Base-by-base conservation (phyloP, 2,329 filamentous ascomycete genomes). In the Alternaria metachromatica region DNA sequence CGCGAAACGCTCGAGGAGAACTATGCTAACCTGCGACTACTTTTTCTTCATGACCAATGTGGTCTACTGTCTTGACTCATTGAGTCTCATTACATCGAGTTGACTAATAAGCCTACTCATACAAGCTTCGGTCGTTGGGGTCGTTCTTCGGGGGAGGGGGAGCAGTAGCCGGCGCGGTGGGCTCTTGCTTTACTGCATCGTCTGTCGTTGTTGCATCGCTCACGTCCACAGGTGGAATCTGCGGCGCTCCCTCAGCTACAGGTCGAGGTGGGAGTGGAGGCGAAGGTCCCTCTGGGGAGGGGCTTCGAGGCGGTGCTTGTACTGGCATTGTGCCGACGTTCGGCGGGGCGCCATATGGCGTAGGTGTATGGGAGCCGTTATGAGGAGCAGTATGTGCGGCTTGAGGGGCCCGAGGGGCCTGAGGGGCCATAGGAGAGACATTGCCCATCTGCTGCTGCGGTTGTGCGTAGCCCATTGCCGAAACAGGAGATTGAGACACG, bases 101-200 rank as follows among this genome's bases (percentile, higher is more conserved):
- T 37, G 28, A 15, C 15, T 33, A 25, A 23, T n/a, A n/a, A 23
- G n/a, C 28, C 59, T 67, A 72, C 26, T 67, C 65, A 46, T 72
- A 73, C 15, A 72, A 28, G 37, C 64, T 64, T n/a, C 63, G 49
- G 33, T 72, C 60, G n/a, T 66, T 66, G 5, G 65, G 55, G 25
- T 70, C 66, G 11, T 65, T 64, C 58, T 66, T 70, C 11, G 53
- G 61, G 2, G 61, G 62, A 5, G 62, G 62, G 3, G 55, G 41
- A 41, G 55, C 55, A 15, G 67, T 45, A 26, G 62, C 58, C 7
- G 65, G 46, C 20, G 60, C 48, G 3, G 55, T 26, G 6, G 62
- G n/a, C 28, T 63, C n/a, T 6, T 37, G 20, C 5, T n/a, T 44
- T 10, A 59, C 15, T 15, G 28, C 54, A 6, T 59, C 12, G 1